Conservation (phyloP, 2,329 filamentous ascomycete species). For the Xylaria sp. region DNA sequence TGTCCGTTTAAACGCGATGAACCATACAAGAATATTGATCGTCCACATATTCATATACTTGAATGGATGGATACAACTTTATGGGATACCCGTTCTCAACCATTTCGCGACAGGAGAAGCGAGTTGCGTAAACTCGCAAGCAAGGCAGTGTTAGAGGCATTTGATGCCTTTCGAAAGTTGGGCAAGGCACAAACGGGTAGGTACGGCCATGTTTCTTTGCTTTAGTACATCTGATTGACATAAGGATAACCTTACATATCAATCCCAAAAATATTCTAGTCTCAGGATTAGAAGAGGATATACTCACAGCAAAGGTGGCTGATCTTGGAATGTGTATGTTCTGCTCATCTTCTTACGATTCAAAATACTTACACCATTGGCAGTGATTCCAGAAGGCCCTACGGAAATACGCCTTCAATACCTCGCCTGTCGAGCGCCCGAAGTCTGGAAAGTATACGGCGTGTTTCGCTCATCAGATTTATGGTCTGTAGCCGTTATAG, state of each 20-base stretch:
- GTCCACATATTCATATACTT: background rate
- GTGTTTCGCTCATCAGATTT: slow-evolving; percentile 18
- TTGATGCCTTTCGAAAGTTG: slow-evolving; percentile 11
- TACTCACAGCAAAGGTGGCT: slow-evolving; percentile 1
- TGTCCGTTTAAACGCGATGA: background rate
- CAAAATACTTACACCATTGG: background rate
- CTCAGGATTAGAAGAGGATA: background rate
- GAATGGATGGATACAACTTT: slow-evolving; percentile 11
- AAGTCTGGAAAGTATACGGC: background rate
- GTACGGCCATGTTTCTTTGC: background rate
- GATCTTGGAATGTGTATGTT: slow-evolving; percentile 11
- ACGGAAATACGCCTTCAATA: slow-evolving; percentile 3
- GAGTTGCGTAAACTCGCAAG: background rate
- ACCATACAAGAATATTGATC: background rate
- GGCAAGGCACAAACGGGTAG: slow-evolving; percentile 7
- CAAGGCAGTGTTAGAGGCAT: slow-evolving; percentile 7
- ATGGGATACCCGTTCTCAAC: slow-evolving; percentile 1
- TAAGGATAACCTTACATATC: slow-evolving; percentile 7
- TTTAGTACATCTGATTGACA: background rate
- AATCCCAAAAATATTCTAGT: slow-evolving; percentile 11
- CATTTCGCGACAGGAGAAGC: background rate
- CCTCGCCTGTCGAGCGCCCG: slow-evolving; percentile 4
- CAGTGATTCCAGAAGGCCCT: slow-evolving; percentile 8
- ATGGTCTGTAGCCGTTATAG: slow-evolving; percentile 14
- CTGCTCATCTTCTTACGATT: slow-evolving; percentile 1